These are phyloP conservation scores for Ceratocystis ficicola DNA, from an alignment of 2,329 filamentous ascomycete genomes.

Conservation along the genomic window DNA sequence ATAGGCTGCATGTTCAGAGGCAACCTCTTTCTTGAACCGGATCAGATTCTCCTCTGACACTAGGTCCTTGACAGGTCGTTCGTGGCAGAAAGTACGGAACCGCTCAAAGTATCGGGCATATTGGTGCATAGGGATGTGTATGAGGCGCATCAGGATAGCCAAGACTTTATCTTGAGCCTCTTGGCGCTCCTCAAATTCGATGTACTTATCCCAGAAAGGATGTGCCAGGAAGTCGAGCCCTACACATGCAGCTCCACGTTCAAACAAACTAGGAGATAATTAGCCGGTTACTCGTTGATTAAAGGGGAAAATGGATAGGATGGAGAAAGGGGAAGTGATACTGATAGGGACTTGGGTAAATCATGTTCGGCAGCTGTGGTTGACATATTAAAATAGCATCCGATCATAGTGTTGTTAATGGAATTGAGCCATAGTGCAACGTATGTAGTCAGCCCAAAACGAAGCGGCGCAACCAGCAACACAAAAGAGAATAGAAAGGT, in stretches of 20 bases:
- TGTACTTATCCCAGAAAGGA: constrained; percentile 97
- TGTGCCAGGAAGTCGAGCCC: constrained; percentile 89
- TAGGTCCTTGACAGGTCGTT: constrained; percentile 59
- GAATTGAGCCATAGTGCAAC: constrained; percentile 14
- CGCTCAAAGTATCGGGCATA: constrained; percentile 91
- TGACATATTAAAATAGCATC: constrained; percentile 15
- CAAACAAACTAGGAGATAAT: constrained; percentile 61
- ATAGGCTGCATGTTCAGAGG: constrained; percentile 46
- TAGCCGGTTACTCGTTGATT: constrained; percentile 22
- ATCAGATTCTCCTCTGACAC: constrained; percentile 55
- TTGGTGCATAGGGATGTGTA: constrained; percentile 87
- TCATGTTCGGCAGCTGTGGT: constrained; percentile 15
- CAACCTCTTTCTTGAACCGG: constrained; percentile 59
- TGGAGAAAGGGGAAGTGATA: constrained; percentile 26
- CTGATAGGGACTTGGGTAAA: constrained; percentile 19
- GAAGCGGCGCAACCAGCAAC: not conserved
- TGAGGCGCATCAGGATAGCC: constrained; percentile 66
- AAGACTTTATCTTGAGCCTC: constrained; percentile 78
- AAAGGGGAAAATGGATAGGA: constrained; percentile 24
- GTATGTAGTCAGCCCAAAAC: constrained; percentile 19
- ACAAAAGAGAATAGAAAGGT: constrained; percentile 26
- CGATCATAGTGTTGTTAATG: constrained; percentile 1
- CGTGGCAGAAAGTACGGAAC: constrained; percentile 65
- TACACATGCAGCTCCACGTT: constrained; percentile 71
- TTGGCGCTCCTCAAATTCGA: constrained; percentile 88